Conservation (phyloP, 352 stramenopile species). For the Pythium chondricola region DNA sequence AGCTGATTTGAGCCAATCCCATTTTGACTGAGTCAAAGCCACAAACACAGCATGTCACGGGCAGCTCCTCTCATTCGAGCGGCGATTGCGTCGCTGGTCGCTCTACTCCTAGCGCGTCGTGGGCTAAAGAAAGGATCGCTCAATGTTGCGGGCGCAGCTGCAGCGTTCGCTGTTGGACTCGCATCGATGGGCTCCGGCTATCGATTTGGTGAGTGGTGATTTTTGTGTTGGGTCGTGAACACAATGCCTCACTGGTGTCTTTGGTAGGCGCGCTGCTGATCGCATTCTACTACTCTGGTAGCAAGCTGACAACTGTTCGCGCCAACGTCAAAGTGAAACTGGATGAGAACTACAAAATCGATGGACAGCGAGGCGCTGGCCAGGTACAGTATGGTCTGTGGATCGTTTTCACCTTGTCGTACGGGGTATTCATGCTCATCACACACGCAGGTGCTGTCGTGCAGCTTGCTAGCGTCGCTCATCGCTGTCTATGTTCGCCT, state of each 20-base stretch:
- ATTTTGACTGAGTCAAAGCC: too few relatives aligned
- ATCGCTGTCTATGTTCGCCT: constrained; percentile 54
- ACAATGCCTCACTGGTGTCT: neutral
- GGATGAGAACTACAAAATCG: constrained; percentile 71
- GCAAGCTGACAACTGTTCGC: constrained; percentile 77
- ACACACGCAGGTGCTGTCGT: constrained; percentile 62
- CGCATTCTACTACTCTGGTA: constrained; percentile 82
- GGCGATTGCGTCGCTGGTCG: too few relatives aligned
- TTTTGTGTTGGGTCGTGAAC: too few relatives aligned
- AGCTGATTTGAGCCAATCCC: too few relatives aligned
- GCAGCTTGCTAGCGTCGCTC: constrained; percentile 52
- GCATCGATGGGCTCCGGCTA: constrained; percentile 55
- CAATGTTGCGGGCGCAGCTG: constrained; percentile 41
- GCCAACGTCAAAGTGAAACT: constrained; percentile 49
- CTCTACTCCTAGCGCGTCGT: constrained; percentile 28
- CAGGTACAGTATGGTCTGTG: constrained; percentile 19
- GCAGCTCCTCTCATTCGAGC: too few relatives aligned
- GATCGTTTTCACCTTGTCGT: neutral
- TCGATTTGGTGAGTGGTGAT: constrained; percentile 46
- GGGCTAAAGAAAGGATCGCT: constrained; percentile 71
- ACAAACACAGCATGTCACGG: too few relatives aligned
- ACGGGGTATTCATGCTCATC: neutral
- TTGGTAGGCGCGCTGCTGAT: constrained; percentile 59
- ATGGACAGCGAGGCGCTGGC: constrained; percentile 63
- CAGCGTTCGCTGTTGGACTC: constrained; percentile 63